Percentiles rank a stretch among this genome's conserved stretches.
Evolutionary conservation across 306 rosid genomes (phyloP).

Genomic region (Gastrolobium bilobum): DNA sequence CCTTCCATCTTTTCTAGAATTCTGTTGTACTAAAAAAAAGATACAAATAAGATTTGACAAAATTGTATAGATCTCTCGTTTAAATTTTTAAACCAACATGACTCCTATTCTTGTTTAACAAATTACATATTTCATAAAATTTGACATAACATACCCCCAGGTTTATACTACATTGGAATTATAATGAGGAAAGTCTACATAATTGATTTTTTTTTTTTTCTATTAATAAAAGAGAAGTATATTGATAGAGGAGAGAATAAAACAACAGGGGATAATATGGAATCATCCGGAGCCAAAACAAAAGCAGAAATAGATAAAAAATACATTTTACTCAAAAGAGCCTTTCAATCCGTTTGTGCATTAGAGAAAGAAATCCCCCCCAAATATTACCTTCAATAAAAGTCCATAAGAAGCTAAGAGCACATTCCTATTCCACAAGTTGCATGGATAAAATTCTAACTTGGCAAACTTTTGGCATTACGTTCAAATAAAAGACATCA

Average conservation of each 20-base stretch:
- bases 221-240: background rate
- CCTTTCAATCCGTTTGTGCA: background rate
- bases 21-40: background rate
- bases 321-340: background rate
- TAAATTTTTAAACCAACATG: constrained; percentile 5
- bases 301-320: background rate
- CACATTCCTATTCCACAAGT: background rate
- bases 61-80: background rate
- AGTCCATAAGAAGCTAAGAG: constrained; percentile 25
- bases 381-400: background rate
- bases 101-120: background rate
- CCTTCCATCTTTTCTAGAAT: constrained; percentile 29
- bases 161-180: background rate
- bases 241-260: background rate
- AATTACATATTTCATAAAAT: background rate
- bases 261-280: background rate
- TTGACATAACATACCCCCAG: background rate
- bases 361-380: background rate
- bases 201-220: background rate
- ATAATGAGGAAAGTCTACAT: background rate
- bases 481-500: background rate
- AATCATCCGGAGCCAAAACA: background rate
- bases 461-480: background rate
- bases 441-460: background rate
- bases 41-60: background rate